Evolutionary conservation across 768 basidiomycete species (phyloP).

Genomic region (Suillus clintonianus): DNA sequence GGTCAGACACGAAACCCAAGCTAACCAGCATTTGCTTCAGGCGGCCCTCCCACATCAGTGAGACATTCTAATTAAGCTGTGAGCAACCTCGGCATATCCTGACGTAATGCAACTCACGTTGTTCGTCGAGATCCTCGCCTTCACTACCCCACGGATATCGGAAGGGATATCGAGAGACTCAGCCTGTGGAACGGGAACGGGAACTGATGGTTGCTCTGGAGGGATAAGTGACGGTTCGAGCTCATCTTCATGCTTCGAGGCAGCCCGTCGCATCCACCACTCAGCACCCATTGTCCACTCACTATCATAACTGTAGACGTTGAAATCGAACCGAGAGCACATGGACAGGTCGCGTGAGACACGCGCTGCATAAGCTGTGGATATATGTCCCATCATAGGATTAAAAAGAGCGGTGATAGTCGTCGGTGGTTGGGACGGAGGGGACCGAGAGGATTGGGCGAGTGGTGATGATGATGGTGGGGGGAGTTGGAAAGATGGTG

Average conservation of each 20-base stretch:
- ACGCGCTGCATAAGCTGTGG: conserved; percentile 87
- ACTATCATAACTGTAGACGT: conserved; percentile 95
- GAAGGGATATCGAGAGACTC: conserved; percentile 9
- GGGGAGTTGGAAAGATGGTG: conserved; percentile 59
- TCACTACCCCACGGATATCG: conserved; percentile 79
- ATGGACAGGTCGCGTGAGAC: conserved; percentile 84
- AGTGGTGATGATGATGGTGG: conserved; percentile 40
- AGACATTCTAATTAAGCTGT: conserved; percentile 62
- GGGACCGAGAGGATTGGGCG: conserved; percentile 28
- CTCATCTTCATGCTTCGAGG: conserved; percentile 13
- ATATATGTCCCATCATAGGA: conserved; percentile 94
- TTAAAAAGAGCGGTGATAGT: conserved; percentile 95
- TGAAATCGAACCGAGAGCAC: conserved; percentile 92
- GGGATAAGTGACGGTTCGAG: neutral
- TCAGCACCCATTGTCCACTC: conserved; percentile 96
- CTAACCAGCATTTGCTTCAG: conserved; percentile 88
- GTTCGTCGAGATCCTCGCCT: conserved; percentile 86
- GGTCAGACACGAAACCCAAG: conserved; percentile 88
- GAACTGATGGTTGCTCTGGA: conserved; percentile 9
- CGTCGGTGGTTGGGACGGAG: conserved; percentile 78
- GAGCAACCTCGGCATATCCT: neutral
- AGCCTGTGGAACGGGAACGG: neutral
- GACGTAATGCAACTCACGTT: conserved; percentile 54
- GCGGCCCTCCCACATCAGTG: conserved; percentile 93
- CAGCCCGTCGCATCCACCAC: conserved; percentile 82